Evolutionary conservation across 2,329 filamentous ascomycete genomes (phyloP), one percentile per base, ranked within the genome.

Genomic region (Thelonectria blattea): DNA sequence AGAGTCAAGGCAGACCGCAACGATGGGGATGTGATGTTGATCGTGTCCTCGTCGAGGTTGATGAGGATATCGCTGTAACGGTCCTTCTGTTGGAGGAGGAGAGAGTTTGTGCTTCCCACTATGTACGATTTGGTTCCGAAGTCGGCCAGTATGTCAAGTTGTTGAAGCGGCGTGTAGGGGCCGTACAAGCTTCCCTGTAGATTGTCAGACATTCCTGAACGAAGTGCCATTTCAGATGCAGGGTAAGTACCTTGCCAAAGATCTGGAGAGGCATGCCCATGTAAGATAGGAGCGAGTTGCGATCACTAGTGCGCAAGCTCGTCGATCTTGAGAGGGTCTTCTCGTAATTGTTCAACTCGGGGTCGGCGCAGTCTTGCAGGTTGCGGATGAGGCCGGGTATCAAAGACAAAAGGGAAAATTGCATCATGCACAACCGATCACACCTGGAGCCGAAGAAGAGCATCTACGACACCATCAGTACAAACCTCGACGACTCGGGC

Each of bases 401-500:
- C 71, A 99, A 83, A 54, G 94, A 97, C 68, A 99, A 90, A 47
- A 99, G 85, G 45, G 94, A 95, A 79, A 98, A 99, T 76, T 99
- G 95, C 78, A 97, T 93, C 91, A 98, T 96, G 84, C 95, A 99
- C 68, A 99, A 81, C 65, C 91, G 86, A 77, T 99, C 95, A 76
- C 95, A 98, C 69, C 93, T 88, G n/a, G 94, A 93, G 63, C 95
- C 93, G 71, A 98, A 99, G 80, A 99, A 98, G 55, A 99, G 88
- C 91, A 98, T 98, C 93, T 97, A 24, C 27, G 9, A 15, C 48
- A 27, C n/a, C n/a, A 52, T 66, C 27, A 60, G 60, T 45, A 18
- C n/a, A n/a, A n/a, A n/a, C n/a, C n/a, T n/a, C n/a, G n/a, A n/a
- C n/a, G n/a, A n/a, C n/a, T n/a, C n/a, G n/a, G n/a, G n/a, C n/a